Evolutionary conservation across 441 rosid species (phyloP).

Genomic region (Breynia disticha): DNA sequence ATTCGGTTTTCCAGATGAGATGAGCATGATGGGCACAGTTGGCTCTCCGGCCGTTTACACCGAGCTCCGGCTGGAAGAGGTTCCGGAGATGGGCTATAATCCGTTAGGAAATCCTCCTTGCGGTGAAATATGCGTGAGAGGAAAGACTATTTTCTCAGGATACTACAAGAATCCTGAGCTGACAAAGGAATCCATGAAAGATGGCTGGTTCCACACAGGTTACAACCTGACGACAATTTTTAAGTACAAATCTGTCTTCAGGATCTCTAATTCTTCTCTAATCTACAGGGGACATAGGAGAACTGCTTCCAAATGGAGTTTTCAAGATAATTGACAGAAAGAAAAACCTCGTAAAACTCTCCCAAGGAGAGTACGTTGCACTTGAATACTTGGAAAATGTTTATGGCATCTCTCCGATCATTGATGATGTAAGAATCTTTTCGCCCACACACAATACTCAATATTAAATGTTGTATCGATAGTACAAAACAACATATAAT

Average conservation of each 20-base stretch:
- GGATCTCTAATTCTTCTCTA: conserved; percentile 4
- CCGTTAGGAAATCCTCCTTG: conserved; percentile 65
- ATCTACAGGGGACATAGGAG: conserved; percentile 74
- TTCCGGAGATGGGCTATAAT: conserved; percentile 85
- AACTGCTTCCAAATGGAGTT: conserved; percentile 66
- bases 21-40: conserved; percentile 84
- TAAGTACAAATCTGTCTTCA: conserved; percentile 5
- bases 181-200: conserved; percentile 56
- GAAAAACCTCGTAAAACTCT: conserved; percentile 83
- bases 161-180: conserved; percentile 89
- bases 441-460: too few species aligned
- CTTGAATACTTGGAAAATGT: conserved; percentile 77
- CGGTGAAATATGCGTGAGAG: conserved; percentile 86
- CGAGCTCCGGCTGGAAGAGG: conserved; percentile 79
- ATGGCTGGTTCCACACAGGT: conserved; percentile 99
- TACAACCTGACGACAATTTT: neutral
- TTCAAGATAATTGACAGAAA: conserved; percentile 81
- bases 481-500: too few species aligned
- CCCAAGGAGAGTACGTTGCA: conserved; percentile 97
- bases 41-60: conserved; percentile 55
- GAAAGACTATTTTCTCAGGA: conserved; percentile 61
- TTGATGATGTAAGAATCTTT: conserved; percentile 57
- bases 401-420: conserved; percentile 39
- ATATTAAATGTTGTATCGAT: too few species aligned
- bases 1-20: conserved; percentile 74